Evolutionary conservation across 208 protist genomes (phyloP).

Genomic region (Trypanosoma caninum): DNA sequence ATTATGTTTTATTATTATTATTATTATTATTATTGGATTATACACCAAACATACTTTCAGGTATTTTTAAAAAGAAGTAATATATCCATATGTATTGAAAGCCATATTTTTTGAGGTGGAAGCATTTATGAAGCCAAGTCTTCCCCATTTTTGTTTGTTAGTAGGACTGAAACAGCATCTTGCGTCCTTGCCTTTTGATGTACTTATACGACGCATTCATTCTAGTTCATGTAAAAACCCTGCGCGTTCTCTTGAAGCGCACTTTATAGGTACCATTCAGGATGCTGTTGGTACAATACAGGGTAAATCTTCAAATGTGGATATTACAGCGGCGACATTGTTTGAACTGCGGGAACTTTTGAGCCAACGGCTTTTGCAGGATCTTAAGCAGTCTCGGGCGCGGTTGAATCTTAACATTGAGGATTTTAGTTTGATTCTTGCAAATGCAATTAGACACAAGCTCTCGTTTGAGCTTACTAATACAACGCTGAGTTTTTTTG

Average conservation of each 20-base stretch:
- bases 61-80: background rate
- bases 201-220: conserved; percentile 74
- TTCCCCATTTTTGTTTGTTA: conserved; percentile 4
- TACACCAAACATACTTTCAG: background rate
- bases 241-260: conserved; percentile 56
- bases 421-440: conserved; percentile 49
- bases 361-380: conserved; percentile 22
- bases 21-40: too few species aligned
- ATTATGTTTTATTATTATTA: too few species aligned
- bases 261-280: conserved; percentile 33
- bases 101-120: background rate
- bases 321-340: background rate
- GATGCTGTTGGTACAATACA: background rate
- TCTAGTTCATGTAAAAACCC: conserved; percentile 65
- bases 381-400: conserved; percentile 3
- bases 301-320: background rate
- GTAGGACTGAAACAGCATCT: conserved; percentile 6
- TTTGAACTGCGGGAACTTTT: conserved; percentile 15
- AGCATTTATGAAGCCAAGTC: conserved; percentile 3
- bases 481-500: conserved; percentile 10
- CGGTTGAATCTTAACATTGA: conserved; percentile 34
- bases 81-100: background rate
- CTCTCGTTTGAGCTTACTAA: conserved; percentile 36
- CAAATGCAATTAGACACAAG: conserved; percentile 60
- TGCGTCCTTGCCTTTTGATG: conserved; percentile 44